Evolutionary conservation across 2,329 filamentous ascomycete species (phyloP), one percentile per base, ranked within the genome.

Genomic region (Biscogniauxia mediterranea): DNA sequence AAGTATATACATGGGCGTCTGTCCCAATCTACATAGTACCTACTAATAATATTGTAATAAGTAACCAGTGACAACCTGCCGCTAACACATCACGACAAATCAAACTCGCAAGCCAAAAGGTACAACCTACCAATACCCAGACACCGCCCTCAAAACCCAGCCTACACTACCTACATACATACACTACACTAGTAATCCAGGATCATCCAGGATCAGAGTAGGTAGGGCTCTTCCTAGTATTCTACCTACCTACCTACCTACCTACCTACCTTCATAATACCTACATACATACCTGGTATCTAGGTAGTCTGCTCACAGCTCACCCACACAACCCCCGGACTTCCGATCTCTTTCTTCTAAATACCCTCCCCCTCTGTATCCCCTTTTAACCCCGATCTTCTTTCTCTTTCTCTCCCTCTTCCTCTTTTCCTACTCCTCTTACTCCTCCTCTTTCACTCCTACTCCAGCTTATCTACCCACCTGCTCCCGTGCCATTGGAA

Each of bases 281-380:
- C n/a, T n/a, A n/a, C n/a, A n/a, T n/a, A n/a, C n/a, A n/a, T n/a
- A n/a, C n/a, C n/a, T n/a, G n/a, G n/a, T n/a, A n/a, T n/a, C n/a
- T n/a, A n/a, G n/a, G n/a, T n/a, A n/a, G n/a, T n/a, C n/a, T n/a
- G n/a, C n/a, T n/a, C n/a, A n/a, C 58, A 61, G 61, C 61, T 61
- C 63, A 62, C 54, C 60, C 59, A 62, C n/a, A n/a, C n/a, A n/a
- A n/a, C 55, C 62, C 58, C 59, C 60, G 60, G 60, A 63, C 65
- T 52, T 64, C 65, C 63, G 65, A 60, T 60, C 63, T 59, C 61
- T 65, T 63, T 66, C 63, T 64, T 65, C 65, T 46, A 46, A 67
- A 65, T 56, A 61, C 54, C 20, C 54, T 13, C 21, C 46, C 46
- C 19, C 19, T 46, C 38, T n/a, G 28, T 46, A 28, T 23, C 52